A percentile compares a stretch with the other conserved stretches of the same genome.
phyloP scores from a whole-genome alignment of 2,329 filamentous ascomycete species.

The Colletotrichum cereale region DNA sequence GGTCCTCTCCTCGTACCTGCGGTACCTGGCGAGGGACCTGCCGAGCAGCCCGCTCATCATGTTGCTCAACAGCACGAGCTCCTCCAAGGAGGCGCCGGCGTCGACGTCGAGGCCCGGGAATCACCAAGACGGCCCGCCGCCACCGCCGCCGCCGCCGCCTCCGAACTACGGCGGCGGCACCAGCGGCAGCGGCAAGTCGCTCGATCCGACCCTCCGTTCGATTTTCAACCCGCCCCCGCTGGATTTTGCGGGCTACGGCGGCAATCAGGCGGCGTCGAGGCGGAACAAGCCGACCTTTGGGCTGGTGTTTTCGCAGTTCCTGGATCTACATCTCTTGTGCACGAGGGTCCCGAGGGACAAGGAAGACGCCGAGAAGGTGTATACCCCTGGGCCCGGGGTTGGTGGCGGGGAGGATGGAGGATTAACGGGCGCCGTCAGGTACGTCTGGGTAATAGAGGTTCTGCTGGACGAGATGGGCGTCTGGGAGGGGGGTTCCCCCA shows the following conservation, averaged over 20 bases:
- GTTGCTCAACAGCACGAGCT: conserved; percentile 65
- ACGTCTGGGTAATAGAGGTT: conserved; percentile 63
- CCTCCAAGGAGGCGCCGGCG: conserved; percentile 22
- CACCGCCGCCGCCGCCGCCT: conserved; percentile 1
- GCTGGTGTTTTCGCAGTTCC: conserved; percentile 65
- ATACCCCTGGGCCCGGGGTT: conserved; percentile 35
- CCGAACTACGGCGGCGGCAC: conserved; percentile 1
- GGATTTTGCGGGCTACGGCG: conserved; percentile 40
- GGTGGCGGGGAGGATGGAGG: conserved; percentile 7
- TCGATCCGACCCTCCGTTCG: conserved; percentile 62
- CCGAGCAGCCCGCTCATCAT: conserved; percentile 62
- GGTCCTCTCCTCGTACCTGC: conserved; percentile 61
- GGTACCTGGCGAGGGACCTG: conserved; percentile 57
- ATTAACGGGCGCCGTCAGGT: conserved; percentile 41
- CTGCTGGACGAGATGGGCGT: conserved; percentile 63
- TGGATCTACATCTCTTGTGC: conserved; percentile 67
- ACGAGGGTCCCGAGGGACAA: conserved; percentile 56
- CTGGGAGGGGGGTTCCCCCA: conserved; percentile 50
- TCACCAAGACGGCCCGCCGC: background rate
- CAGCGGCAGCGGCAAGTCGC: conserved; percentile 34
- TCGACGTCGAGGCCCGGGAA: conserved; percentile 3
- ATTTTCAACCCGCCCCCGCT: conserved; percentile 58
- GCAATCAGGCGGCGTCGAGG: conserved; percentile 42
- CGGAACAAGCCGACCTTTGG: conserved; percentile 66
- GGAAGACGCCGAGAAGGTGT: conserved; percentile 54